A percentile compares a stretch with the other conserved stretches of the same genome.
Conservation (phyloP, 148 eudicot species). For the Rhododendron vialii region DNA sequence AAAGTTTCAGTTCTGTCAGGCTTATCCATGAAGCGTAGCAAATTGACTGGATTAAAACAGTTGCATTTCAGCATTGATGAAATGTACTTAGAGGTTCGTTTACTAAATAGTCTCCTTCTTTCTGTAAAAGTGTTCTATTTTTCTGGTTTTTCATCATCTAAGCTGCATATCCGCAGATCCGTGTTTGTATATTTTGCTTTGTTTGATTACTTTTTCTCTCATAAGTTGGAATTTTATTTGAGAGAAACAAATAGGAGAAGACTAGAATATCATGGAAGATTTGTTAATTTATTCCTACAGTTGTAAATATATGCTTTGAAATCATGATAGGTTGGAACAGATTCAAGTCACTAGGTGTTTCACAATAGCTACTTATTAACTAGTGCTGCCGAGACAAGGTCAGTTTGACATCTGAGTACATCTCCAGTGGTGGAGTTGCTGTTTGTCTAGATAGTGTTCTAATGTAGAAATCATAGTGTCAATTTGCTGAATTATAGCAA, state of each 20-base stretch:
- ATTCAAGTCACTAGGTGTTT: not conserved
- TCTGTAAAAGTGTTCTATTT: not conserved
- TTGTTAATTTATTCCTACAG: not conserved
- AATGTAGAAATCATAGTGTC: not conserved
- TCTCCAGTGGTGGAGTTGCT: not conserved
- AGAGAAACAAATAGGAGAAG: not conserved
- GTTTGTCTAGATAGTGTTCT: not conserved
- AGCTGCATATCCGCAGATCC: not conserved
- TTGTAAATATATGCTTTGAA: not conserved
- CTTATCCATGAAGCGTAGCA: conserved; percentile 5
- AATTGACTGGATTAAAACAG: not conserved
- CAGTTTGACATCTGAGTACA: not conserved
- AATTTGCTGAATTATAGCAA: not conserved
- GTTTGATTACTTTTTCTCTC: not conserved
- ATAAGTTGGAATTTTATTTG: not conserved
- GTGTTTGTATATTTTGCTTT: not conserved
- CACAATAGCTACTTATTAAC: not conserved
- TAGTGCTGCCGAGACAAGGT: not conserved
- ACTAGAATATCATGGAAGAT: not conserved
- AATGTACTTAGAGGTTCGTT: not conserved
- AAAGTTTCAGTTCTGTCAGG: conserved; percentile 12
- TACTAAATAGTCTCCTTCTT: not conserved
- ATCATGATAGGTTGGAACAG: not conserved
- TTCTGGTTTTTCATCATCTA: not conserved
- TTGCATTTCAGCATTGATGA: not conserved